phyloP scores from a whole-genome alignment of 2,329 filamentous ascomycete species.

The Calonectria pseudoreteaudii region DNA sequence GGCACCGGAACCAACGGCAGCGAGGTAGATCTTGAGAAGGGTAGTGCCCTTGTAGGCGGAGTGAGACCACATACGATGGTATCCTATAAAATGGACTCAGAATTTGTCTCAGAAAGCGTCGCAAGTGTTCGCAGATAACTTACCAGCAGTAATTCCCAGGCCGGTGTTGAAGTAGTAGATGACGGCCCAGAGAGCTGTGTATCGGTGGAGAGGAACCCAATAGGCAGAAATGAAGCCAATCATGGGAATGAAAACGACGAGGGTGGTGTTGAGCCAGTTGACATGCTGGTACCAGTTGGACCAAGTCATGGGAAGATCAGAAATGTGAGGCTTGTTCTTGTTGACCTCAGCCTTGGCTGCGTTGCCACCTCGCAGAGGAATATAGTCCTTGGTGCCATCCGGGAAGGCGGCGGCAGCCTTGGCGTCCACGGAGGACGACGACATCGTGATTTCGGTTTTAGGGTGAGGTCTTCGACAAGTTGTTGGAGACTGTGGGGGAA shows the following conservation, averaged over 20 bases:
- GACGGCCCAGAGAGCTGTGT: constrained; percentile 80
- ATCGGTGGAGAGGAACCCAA: constrained; percentile 80
- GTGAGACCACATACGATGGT: constrained; percentile 86
- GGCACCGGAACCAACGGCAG: constrained; percentile 83
- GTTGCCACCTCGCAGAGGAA: constrained; percentile 56
- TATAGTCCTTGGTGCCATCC: constrained; percentile 68
- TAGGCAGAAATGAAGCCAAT: constrained; percentile 79
- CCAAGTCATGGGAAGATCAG: constrained; percentile 82
- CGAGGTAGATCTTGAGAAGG: constrained; percentile 85
- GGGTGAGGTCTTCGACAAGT: constrained; percentile 17
- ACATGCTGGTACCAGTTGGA: constrained; percentile 92
- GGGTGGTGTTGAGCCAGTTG: constrained; percentile 89
- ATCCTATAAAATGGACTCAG: constrained; percentile 35
- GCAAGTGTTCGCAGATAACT: constrained; percentile 41
- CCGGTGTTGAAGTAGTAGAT: constrained; percentile 87
- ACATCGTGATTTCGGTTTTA: constrained; percentile 39
- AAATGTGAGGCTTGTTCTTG: constrained; percentile 77
- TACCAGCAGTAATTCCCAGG: constrained; percentile 82
- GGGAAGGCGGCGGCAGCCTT: constrained; percentile 56
- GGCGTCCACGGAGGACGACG: constrained; percentile 54
- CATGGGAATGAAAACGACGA: constrained; percentile 84
- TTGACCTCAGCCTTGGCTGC: constrained; percentile 61
- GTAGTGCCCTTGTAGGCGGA: constrained; percentile 82
- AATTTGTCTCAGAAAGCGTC: constrained; percentile 15
- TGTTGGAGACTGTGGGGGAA: constrained; percentile 13